phyloP scores from a whole-genome alignment of 371 early-diverging fungal genomes.

The Apophysomyces ossiformis region DNA sequence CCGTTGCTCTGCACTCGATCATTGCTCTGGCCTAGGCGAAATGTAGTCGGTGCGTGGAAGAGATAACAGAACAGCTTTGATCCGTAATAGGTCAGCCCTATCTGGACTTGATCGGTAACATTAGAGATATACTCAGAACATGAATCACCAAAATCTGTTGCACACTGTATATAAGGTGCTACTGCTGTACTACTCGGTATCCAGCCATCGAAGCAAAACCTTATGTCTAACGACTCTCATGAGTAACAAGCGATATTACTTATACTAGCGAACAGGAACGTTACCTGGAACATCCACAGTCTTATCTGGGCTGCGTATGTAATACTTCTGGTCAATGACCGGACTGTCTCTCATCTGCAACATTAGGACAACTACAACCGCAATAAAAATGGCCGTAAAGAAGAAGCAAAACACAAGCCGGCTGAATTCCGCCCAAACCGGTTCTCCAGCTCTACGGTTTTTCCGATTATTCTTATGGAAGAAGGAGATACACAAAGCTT shows the following conservation, averaged over 20 bases:
- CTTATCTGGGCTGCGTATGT: constrained; percentile 17
- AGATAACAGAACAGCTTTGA: constrained; percentile 25
- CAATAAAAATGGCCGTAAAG: constrained; percentile 24
- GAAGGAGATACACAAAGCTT: no score
- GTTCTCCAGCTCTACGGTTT: constrained; percentile 35
- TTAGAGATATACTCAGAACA: constrained; percentile 30
- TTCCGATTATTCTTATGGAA: not conserved
- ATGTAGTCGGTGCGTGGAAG: constrained; percentile 21
- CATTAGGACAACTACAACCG: constrained; percentile 22
- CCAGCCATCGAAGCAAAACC: constrained; percentile 45
- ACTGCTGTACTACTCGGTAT: constrained; percentile 1
- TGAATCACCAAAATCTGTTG: constrained; percentile 35
- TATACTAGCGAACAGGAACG: no score
- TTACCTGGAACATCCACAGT: constrained; percentile 39
- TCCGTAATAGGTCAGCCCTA: constrained; percentile 33
- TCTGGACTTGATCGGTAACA: constrained; percentile 27
- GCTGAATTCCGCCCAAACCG: constrained; percentile 38
- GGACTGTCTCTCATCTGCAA: constrained; percentile 40
- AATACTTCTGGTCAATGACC: constrained; percentile 36
- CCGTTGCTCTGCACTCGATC: constrained; percentile 23
- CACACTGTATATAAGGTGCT: constrained; percentile 26
- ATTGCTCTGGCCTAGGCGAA: constrained; percentile 22
- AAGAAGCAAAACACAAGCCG: constrained; percentile 28
- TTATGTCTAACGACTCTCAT: constrained; percentile 22
- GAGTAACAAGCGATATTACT: no score